A percentile compares a stretch with the other conserved stretches of the same genome.
Evolutionary conservation across 768 basidiomycete genomes (phyloP).

Genomic region (Russula sp.): DNA sequence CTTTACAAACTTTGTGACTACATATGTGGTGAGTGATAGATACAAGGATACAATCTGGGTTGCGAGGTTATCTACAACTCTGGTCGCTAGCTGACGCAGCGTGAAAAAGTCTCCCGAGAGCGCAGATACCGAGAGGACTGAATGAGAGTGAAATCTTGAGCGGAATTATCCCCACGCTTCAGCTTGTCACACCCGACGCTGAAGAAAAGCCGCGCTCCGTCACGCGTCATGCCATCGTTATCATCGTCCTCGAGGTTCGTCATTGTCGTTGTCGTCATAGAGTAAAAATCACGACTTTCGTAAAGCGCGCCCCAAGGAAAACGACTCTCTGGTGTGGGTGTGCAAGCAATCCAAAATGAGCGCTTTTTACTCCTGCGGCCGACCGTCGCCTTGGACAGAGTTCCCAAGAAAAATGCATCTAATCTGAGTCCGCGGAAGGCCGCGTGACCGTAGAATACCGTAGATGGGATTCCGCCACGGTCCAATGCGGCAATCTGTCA

Average conservation of each 20-base stretch:
- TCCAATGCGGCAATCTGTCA: too few species aligned
- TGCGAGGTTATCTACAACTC: too few species aligned
- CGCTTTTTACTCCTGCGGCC: conserved; percentile 44
- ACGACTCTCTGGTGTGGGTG: neutral
- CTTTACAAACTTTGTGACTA: too few species aligned
- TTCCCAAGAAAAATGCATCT: conserved; percentile 35
- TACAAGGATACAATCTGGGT: too few species aligned
- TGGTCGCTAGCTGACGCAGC: too few species aligned
- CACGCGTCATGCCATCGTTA: conserved; percentile 21
- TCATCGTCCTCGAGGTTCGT: conserved; percentile 23
- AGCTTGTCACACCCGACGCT: conserved; percentile 39
- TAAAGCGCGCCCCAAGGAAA: neutral
- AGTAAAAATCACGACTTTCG: neutral
- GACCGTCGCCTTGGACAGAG: conserved; percentile 45
- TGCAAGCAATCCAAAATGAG: conserved; percentile 43
- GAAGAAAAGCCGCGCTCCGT: conserved; percentile 37
- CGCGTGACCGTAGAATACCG: conserved; percentile 80
- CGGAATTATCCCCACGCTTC: neutral
- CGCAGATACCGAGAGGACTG: too few species aligned
- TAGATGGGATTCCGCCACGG: too few species aligned
- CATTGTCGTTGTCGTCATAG: conserved; percentile 22
- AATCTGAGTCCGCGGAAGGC: conserved; percentile 57
- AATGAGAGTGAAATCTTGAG: too few species aligned
- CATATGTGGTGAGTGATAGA: too few species aligned
- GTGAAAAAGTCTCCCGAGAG: too few species aligned